phyloP scores from a whole-genome alignment of 1,139 yeast genomes.

The Suhomyces maxii region DNA sequence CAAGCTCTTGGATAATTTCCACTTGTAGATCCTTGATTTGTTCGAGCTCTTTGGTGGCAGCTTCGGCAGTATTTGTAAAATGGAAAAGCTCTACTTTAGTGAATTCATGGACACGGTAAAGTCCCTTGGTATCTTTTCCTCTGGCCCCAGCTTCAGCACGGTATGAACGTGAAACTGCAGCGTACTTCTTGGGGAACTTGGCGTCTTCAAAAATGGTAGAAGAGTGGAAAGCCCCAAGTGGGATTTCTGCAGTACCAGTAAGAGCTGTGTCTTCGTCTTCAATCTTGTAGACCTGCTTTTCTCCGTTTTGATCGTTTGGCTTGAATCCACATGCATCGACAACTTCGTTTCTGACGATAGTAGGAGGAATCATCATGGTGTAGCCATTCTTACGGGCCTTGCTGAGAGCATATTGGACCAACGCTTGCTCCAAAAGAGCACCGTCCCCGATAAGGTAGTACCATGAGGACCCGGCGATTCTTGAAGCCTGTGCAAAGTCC shows the following conservation, averaged over 20 bases:
- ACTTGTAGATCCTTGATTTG: slow-evolving; percentile 65
- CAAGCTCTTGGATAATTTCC: slow-evolving; percentile 62
- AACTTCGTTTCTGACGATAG: slow-evolving; percentile 75
- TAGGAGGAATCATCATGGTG: slow-evolving; percentile 75
- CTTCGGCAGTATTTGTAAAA: slow-evolving; percentile 57
- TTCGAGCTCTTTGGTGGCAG: slow-evolving; percentile 56
- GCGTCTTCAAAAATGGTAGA: slow-evolving; percentile 24
- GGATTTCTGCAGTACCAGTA: slow-evolving; percentile 95
- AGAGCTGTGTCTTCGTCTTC: slow-evolving; percentile 56
- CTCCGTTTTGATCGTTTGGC: slow-evolving; percentile 88
- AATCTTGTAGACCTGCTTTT: slow-evolving; percentile 77
- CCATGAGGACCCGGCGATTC: slow-evolving; percentile 84
- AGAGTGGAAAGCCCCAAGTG: slow-evolving; percentile 75
- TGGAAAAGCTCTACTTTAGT: slow-evolving; percentile 94
- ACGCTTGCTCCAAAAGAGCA: slow-evolving; percentile 85
- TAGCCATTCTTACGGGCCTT: slow-evolving; percentile 71
- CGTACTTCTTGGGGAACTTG: slow-evolving; percentile 56
- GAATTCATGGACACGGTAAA: slow-evolving; percentile 95
- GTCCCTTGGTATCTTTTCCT: slow-evolving; percentile 88
- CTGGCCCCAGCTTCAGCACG: slow-evolving; percentile 98
- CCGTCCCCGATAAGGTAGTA: slow-evolving; percentile 85
- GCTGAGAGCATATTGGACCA: slow-evolving; percentile 73
- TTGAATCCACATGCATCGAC: slow-evolving; percentile 91
- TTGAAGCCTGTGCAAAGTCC: slow-evolving; percentile 71
- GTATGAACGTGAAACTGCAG: slow-evolving; percentile 84